Percentiles rank a stretch among this genome's conserved stretches.
These are phyloP conservation scores for Ascosphaera pollenicola DNA, from an alignment of 2,329 filamentous ascomycete species.

Conservation along the genomic window DNA sequence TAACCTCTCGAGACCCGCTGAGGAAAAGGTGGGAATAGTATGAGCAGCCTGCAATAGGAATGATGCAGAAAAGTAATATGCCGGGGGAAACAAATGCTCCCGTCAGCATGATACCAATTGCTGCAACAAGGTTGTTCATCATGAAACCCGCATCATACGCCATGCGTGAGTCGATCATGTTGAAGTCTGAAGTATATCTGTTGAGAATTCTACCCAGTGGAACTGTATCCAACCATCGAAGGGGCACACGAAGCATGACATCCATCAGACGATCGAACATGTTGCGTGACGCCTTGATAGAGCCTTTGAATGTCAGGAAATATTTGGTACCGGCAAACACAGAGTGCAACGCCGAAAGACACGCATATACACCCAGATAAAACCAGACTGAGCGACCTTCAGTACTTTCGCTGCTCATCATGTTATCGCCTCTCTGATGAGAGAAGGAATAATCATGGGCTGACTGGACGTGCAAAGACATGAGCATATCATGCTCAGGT, in stretches of 20 bases:
- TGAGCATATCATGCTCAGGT: constrained; percentile 1
- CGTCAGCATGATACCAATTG: constrained; percentile 44
- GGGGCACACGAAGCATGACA: constrained; percentile 44
- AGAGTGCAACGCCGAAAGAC: constrained; percentile 33
- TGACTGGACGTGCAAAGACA: background rate
- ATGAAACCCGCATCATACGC: constrained; percentile 40
- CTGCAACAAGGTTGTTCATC: constrained; percentile 34
- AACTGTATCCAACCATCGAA: constrained; percentile 64
- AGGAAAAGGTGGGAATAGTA: constrained; percentile 41
- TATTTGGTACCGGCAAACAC: constrained; percentile 40
- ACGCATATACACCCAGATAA: constrained; percentile 48
- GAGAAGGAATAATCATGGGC: too few species aligned
- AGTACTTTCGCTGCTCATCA: background rate
- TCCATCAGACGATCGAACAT: constrained; percentile 47
- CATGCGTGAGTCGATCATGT: constrained; percentile 46
- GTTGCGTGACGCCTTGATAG: constrained; percentile 43
- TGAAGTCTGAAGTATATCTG: constrained; percentile 58
- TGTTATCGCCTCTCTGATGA: background rate
- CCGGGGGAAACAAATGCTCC: constrained; percentile 44
- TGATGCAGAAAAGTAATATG: constrained; percentile 38
- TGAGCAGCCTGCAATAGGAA: constrained; percentile 36
- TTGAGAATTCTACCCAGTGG: constrained; percentile 58
- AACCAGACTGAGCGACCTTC: constrained; percentile 24
- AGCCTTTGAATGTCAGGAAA: constrained; percentile 39
- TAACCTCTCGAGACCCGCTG: constrained; percentile 49